Evolutionary conservation across 208 protist species (phyloP).

Genomic region (Kentomonas sorsogonicus): DNA sequence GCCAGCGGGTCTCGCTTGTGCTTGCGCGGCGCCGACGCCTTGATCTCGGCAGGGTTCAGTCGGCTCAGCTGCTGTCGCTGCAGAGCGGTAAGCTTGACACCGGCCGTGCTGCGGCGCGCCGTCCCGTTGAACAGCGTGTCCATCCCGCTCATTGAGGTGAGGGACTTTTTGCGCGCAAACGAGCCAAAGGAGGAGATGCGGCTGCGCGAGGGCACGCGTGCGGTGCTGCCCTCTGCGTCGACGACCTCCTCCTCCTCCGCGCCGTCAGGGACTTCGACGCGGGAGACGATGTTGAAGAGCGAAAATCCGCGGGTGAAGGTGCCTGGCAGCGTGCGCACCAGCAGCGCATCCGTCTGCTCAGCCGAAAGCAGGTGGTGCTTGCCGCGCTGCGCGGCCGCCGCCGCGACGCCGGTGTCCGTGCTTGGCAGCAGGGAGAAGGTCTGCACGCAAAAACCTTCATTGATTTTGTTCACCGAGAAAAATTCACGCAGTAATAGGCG

Average conservation of each 20-base stretch:
- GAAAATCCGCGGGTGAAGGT: conserved; percentile 45
- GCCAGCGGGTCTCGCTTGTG: conserved; percentile 7
- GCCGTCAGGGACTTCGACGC: background rate
- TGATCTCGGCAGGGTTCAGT: too few relatives aligned
- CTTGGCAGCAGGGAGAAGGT: conserved; percentile 52
- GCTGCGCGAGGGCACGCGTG: background rate
- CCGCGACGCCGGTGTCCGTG: background rate
- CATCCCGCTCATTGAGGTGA: too few relatives aligned
- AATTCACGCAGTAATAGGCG: too few relatives aligned
- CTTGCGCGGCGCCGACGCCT: background rate
- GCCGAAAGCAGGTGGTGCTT: conserved; percentile 35
- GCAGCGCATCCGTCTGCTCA: conserved; percentile 18
- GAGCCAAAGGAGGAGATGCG: background rate
- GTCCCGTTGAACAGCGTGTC: too few relatives aligned
- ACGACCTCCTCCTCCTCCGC: conserved; percentile 2
- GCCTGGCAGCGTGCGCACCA: conserved; percentile 22
- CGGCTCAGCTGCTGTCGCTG: too few relatives aligned
- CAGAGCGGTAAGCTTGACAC: too few relatives aligned
- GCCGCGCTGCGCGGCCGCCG: conserved; percentile 24
- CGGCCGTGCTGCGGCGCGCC: too few relatives aligned
- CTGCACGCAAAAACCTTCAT: conserved; percentile 50
- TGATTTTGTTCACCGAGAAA: too few relatives aligned
- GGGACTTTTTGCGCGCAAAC: too few relatives aligned
- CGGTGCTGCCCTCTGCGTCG: background rate
- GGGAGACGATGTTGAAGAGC: too few relatives aligned